phyloP scores from a whole-genome alignment of 352 stramenopile species.

The Aphanomyces stellatus region DNA sequence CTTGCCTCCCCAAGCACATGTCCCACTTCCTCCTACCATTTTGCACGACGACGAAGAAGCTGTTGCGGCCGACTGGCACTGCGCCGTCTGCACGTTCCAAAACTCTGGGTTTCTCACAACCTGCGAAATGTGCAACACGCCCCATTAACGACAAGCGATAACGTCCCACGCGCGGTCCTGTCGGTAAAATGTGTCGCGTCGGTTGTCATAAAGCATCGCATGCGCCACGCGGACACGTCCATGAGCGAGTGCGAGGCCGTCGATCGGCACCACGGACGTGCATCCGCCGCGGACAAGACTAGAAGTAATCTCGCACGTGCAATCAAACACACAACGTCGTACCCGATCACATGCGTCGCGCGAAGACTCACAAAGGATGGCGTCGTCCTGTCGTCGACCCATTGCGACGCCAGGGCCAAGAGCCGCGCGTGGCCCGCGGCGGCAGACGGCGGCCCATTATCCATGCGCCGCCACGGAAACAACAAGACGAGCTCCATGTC shows the following conservation, averaged over 20 bases:
- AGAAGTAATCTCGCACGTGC: neutral
- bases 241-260: neutral
- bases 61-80: neutral
- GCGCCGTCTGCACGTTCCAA: conserved; percentile 8
- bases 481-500: neutral
- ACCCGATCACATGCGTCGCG: conserved; percentile 4
- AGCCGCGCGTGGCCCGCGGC: neutral
- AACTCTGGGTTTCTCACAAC: conserved; percentile 11
- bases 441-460: neutral
- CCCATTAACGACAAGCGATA: neutral
- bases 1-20: too few relatives aligned
- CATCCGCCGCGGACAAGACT: neutral
- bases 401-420: conserved; percentile 4
- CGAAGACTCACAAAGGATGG: neutral
- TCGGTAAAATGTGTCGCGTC: neutral
- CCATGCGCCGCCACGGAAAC: neutral
- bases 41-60: neutral
- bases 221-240: neutral
- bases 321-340: neutral
- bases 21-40: too few relatives aligned
- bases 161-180: neutral
- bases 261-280: neutral
- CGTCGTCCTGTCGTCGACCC: neutral
- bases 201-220: neutral
- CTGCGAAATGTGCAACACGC: conserved; percentile 13